A percentile compares a stretch with the other conserved stretches of the same genome.
These are phyloP conservation scores for Colletotrichum tabaci DNA, from an alignment of 2,329 filamentous ascomycete species.

Conservation along the genomic window DNA sequence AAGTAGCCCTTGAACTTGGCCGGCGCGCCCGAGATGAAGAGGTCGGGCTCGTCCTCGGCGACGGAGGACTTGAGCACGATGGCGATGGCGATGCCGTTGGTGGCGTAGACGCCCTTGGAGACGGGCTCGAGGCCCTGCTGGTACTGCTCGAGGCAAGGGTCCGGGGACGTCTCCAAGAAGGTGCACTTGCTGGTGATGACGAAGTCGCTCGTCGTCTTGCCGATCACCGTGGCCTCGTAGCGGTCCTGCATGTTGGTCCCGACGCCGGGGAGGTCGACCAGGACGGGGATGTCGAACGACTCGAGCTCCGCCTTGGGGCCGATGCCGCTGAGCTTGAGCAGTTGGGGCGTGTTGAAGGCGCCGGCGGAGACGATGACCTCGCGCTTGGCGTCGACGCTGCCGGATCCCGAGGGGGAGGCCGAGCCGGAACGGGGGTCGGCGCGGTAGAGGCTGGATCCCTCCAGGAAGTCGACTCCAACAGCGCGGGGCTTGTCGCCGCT, in stretches of 20 bases:
- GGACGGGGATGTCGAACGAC: slow-evolving; percentile 59
- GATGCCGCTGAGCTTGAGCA: slow-evolving; percentile 67
- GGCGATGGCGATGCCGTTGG: slow-evolving; percentile 69
- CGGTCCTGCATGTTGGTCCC: slow-evolving; percentile 66
- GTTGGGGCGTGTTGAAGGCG: slow-evolving; percentile 65
- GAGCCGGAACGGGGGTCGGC: slow-evolving; percentile 57
- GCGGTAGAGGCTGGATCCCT: slow-evolving; percentile 57
- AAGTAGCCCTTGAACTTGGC: slow-evolving; percentile 70
- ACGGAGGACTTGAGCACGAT: slow-evolving; percentile 55
- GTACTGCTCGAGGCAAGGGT: slow-evolving; percentile 57
- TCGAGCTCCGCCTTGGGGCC: slow-evolving; percentile 60
- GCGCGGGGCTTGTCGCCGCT: slow-evolving; percentile 49
- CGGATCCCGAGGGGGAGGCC: slow-evolving; percentile 23
- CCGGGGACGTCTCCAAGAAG: slow-evolving; percentile 48
- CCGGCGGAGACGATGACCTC: slow-evolving; percentile 67
- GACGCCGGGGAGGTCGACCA: slow-evolving; percentile 64
- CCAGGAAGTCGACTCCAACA: slow-evolving; percentile 51
- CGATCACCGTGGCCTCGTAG: slow-evolving; percentile 50
- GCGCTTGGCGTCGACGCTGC: slow-evolving; percentile 45
- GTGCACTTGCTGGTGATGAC: slow-evolving; percentile 50
- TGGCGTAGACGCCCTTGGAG: slow-evolving; percentile 52
- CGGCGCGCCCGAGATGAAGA: slow-evolving; percentile 69
- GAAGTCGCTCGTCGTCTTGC: slow-evolving; percentile 47
- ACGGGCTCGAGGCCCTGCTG: slow-evolving; percentile 44
- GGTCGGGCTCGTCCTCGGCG: slow-evolving; percentile 62